Evolutionary conservation across 306 rosid genomes (phyloP).

Genomic region (Leucaena leucocephala): DNA sequence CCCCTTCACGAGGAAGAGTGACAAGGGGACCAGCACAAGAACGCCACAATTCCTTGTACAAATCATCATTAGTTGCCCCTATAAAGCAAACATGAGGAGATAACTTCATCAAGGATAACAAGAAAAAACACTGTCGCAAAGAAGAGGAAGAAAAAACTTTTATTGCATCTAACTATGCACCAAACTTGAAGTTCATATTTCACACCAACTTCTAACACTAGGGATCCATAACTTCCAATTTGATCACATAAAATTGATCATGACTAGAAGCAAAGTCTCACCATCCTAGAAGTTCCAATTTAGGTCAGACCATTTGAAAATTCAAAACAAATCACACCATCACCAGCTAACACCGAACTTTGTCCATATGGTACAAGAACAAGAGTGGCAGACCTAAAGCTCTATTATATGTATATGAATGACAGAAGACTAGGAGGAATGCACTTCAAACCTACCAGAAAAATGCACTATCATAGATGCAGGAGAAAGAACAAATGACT

Average conservation of each 20-base stretch:
- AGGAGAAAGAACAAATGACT: background rate
- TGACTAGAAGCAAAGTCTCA: background rate
- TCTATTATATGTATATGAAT: background rate
- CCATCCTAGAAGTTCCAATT: background rate
- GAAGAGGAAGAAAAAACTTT: background rate
- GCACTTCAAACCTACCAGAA: background rate
- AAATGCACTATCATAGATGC: background rate
- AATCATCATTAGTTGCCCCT: slow-evolving; percentile 71
- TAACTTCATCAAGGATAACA: slow-evolving; percentile 12
- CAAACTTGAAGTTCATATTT: background rate
- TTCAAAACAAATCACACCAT: background rate
- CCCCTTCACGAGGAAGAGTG: slow-evolving; percentile 83
- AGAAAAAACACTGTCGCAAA: background rate
- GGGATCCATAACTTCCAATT: background rate
- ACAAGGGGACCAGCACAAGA: slow-evolving; percentile 99
- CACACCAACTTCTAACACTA: background rate
- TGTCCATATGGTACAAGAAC: background rate
- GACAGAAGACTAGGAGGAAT: background rate
- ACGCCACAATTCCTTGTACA: slow-evolving; percentile 94
- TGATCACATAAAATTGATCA: background rate
- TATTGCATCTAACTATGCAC: background rate
- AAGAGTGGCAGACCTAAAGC: background rate
- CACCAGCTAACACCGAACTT: background rate
- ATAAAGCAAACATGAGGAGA: slow-evolving; percentile 26
- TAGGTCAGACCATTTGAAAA: background rate